Percentiles rank a stretch among this genome's conserved stretches.
These are phyloP conservation scores for Sporothrix humicola DNA, from an alignment of 2,329 filamentous ascomycete species.

Conservation along the genomic window DNA sequence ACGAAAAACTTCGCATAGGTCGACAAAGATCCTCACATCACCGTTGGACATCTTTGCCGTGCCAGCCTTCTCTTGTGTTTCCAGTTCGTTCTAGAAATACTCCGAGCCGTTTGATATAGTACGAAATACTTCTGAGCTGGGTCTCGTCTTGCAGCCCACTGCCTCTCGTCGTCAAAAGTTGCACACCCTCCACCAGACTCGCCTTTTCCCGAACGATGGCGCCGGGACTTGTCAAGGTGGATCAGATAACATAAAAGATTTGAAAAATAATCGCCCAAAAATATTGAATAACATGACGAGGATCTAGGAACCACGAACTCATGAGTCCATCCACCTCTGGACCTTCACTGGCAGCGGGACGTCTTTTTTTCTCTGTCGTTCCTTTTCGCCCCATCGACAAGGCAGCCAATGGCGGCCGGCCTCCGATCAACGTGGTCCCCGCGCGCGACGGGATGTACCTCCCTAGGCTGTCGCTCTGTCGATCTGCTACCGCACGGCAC, in stretches of 20 bases:
- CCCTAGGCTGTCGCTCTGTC: slow-evolving; percentile 1
- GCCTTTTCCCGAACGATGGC: slow-evolving; percentile 2
- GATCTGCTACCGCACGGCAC: slow-evolving; percentile 19
- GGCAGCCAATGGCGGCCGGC: slow-evolving; percentile 30
- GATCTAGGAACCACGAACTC: background rate
- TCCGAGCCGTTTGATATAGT: background rate
- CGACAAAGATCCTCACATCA: background rate
- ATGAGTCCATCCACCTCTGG: background rate
- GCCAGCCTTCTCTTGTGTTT: background rate
- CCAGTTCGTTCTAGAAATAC: background rate
- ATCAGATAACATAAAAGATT: slow-evolving; percentile 8
- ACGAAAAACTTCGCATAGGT: background rate
- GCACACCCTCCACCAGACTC: background rate
- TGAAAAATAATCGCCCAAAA: background rate
- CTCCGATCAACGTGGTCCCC: slow-evolving; percentile 28
- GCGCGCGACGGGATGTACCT: slow-evolving; percentile 1
- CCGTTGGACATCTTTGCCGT: background rate
- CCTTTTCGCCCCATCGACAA: slow-evolving; percentile 1
- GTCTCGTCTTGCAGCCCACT: background rate
- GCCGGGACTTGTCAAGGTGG: slow-evolving; percentile 24
- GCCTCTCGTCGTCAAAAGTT: background rate
- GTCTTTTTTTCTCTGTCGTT: background rate
- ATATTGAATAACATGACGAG: background rate
- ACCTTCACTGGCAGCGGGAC: slow-evolving; percentile 1
- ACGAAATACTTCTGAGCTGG: background rate